A percentile compares a stretch with the other conserved stretches of the same genome.
Evolutionary conservation across 2,329 filamentous ascomycete species (phyloP).

Genomic region (Aureobasidium sp.): DNA sequence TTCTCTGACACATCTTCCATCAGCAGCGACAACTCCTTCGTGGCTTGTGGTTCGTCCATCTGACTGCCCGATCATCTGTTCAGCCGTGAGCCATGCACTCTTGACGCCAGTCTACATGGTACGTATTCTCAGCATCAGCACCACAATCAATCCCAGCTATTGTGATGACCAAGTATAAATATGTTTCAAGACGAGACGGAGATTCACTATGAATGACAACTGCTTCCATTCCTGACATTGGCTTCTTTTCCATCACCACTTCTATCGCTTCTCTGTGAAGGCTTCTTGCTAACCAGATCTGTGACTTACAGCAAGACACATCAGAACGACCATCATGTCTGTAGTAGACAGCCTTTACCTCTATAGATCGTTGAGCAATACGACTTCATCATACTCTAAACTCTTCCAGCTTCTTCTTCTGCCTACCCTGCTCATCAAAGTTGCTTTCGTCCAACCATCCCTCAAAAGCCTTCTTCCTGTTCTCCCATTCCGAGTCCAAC

Average conservation of each 20-base stretch:
- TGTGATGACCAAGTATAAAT: slow-evolving; percentile 18
- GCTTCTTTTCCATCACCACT: neutral
- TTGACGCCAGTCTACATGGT: neutral
- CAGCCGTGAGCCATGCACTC: neutral
- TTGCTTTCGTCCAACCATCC: slow-evolving; percentile 50
- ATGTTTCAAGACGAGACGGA: slow-evolving; percentile 22
- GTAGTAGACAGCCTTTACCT: neutral
- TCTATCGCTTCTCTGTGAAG: neutral
- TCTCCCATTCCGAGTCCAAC: slow-evolving; percentile 51
- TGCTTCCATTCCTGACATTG: slow-evolving; percentile 6
- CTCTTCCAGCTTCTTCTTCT: slow-evolving; percentile 41
- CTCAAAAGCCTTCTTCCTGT: slow-evolving; percentile 41
- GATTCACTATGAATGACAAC: slow-evolving; percentile 9
- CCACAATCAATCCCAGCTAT: neutral
- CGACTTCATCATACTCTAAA: slow-evolving; percentile 22
- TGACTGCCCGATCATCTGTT: neutral
- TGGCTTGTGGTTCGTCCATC: too few relatives aligned
- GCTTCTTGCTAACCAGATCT: neutral
- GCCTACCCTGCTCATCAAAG: slow-evolving; percentile 49
- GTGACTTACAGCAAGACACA: neutral
- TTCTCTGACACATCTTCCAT: neutral
- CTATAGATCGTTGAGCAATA: neutral
- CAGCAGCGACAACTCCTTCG: neutral
- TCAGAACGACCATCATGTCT: neutral
- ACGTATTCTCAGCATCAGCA: neutral